Evolutionary conservation across 129 eudicot genomes (phyloP), one percentile per base, ranked within the genome.

Genomic region (Arctium minus): DNA sequence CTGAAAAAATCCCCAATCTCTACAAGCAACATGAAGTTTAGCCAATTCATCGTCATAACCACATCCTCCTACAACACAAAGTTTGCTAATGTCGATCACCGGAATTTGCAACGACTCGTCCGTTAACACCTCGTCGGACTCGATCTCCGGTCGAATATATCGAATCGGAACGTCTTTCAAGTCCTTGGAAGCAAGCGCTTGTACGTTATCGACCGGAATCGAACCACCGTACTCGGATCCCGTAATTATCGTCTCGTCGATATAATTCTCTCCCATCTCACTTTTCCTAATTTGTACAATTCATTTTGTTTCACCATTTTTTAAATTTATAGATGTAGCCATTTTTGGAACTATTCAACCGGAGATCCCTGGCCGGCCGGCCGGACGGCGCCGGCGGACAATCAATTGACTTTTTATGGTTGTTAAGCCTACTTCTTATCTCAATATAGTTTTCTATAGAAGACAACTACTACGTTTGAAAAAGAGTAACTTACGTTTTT

Each of bases 1-100:
- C 90, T 90, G 94, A 67, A 90, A 90, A 78, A 90, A 86, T 3
- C 94, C 94, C 94, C 90, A 90, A 35, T 90, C 85, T 81, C 79
- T 80, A 80, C 90, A 90, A 9, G 90, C 90, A 10, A 69, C 70
- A 71, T 90, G 94, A 77, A 90, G 90, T 44, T 88, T 88, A 11
- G 22, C 77, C 83, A 91, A 7, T 42, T 91, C 94, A 11, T 77
- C 78, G 1, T 77, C 78, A 69, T 82, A 79, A 22, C 81, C 87
- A 11, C 38, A 33, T 65, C 72, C 62, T n/a, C 82, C 83, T 2
- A 4, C 70, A 0, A 8, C 50, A 0, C 18, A 39, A 3, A 90
- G 84, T 80, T 83, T 90, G 84, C 82, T 56, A 69, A 88, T 64
- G 78, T 91, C 89, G 31, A 88, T 86, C 32, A 91, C 90, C 32